Evolutionary conservation across 306 rosid genomes (phyloP), one percentile per base, ranked within the genome.

Genomic region (Quercus gilva): DNA sequence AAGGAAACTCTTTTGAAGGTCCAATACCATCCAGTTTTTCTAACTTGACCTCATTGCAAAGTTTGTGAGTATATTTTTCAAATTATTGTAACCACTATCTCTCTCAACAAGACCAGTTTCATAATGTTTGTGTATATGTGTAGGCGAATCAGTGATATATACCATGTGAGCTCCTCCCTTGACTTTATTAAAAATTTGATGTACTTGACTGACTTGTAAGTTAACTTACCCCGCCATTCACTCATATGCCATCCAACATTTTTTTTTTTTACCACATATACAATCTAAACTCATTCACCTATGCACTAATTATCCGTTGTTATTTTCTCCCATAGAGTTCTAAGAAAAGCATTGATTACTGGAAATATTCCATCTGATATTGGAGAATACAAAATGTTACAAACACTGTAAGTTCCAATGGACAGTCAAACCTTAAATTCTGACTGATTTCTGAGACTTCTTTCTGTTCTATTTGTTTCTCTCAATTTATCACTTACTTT

Each of bases 1-100:
- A 64, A 26, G 85, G 85, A 26, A 82, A 82, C 81, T 73, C 82
- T 41, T 77, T 82, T 67, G 76, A 82, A 65, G 82, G 82, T 15
- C 85, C 85, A 53, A 82, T 77, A 82, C 85, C 85, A 29, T n/a
- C 75, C 5, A 77, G 79, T 64, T 77, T 77, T 67, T 73, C 85
- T 73, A 74, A 64, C 5, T 5, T 82, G 75, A 82, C 19, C 23
- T 73, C 79, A n/a, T 55, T 77, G 73, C 18, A 0, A 0, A 9
- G 63, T 77, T 41, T 82, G 85, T 82, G 58, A 73, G 85, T 65
- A 65, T 21, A 74, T 29, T 65, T 69, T 21, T 23, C 6, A 18
- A 35, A 59, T n/a, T 3, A 2, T 10, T 37, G n/a, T 5, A 19
- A 19, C 1, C 1, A 23, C 74, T 4, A 20, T 51, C 35, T 51